These are phyloP conservation scores for Cyclotella baltica DNA, from an alignment of 108 stramenopile species.

Conservation along the genomic window DNA sequence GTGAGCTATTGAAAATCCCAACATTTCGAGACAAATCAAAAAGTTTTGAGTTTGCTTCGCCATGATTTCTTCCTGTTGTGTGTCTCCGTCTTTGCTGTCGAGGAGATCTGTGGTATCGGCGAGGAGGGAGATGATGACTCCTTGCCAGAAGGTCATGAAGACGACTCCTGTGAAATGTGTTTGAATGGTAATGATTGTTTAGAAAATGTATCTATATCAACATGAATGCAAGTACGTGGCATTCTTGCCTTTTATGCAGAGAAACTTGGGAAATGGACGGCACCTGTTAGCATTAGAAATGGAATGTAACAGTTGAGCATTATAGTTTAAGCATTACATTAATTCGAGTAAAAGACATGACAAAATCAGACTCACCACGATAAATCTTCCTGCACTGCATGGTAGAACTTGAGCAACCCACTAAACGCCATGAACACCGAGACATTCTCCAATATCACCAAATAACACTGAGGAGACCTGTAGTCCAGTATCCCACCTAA, in stretches of 20 bases:
- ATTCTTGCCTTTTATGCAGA: slow-evolving; percentile 62
- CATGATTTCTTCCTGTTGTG: slow-evolving; percentile 60
- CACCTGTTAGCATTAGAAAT: slow-evolving; percentile 40
- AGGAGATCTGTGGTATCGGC: slow-evolving; percentile 76
- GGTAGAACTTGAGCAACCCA: slow-evolving; percentile 93
- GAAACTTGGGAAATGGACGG: slow-evolving; percentile 90
- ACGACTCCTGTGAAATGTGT: slow-evolving; percentile 30
- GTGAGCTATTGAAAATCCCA: slow-evolving; percentile 89
- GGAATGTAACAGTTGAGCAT: too few relatives aligned
- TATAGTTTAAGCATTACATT: too few relatives aligned
- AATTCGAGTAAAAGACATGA: not conserved
- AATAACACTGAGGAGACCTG: slow-evolving; percentile 79
- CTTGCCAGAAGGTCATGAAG: slow-evolving; percentile 97
- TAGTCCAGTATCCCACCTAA: slow-evolving; percentile 62
- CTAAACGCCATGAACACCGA: slow-evolving; percentile 89
- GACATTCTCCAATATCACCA: slow-evolving; percentile 82
- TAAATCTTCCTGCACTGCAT: slow-evolving; percentile 88
- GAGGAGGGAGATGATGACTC: slow-evolving; percentile 72
- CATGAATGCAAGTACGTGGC: not conserved
- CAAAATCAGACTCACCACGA: slow-evolving; percentile 63
- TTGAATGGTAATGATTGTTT: not conserved
- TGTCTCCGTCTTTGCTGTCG: slow-evolving; percentile 38
- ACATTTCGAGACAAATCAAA: slow-evolving; percentile 96
- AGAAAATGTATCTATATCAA: not conserved
- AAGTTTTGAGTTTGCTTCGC: slow-evolving; percentile 90